These are phyloP conservation scores for Huntiella moniliformis DNA, from an alignment of 2,329 filamentous ascomycete genomes.

Conservation along the genomic window DNA sequence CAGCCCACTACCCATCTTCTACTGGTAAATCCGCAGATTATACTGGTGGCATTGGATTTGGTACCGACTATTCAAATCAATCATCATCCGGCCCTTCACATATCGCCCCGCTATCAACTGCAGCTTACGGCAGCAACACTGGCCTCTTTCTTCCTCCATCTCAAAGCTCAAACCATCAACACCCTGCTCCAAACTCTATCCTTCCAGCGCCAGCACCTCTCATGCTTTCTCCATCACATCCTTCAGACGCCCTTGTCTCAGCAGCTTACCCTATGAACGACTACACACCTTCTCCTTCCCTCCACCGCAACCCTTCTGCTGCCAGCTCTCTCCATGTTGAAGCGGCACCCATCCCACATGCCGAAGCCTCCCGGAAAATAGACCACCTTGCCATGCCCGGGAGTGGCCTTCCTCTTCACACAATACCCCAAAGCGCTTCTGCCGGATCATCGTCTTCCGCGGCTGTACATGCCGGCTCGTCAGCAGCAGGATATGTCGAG, in stretches of 20 bases:
- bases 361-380: constrained; percentile 3
- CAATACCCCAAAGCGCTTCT: constrained; percentile 3
- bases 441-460: background rate
- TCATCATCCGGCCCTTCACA: background rate
- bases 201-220: background rate
- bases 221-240: constrained; percentile 8
- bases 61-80: background rate
- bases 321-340: background rate
- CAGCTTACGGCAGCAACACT: constrained; percentile 1
- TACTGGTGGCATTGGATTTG: background rate
- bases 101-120: background rate
- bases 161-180: background rate
- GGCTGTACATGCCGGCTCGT: background rate
- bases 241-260: constrained; percentile 11
- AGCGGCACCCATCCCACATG: background rate
- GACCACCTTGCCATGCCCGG: constrained; percentile 11
- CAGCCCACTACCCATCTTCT: too few relatives aligned
- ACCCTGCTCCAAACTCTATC: background rate
- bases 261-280: constrained; percentile 12
- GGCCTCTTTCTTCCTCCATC: constrained; percentile 4
- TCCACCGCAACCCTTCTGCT: background rate
- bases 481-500: background rate
- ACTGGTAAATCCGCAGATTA: background rate
- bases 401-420: constrained; percentile 6
- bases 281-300: background rate